phyloP scores from a whole-genome alignment of 2,329 filamentous ascomycete species.

The Phoma sp. region DNA sequence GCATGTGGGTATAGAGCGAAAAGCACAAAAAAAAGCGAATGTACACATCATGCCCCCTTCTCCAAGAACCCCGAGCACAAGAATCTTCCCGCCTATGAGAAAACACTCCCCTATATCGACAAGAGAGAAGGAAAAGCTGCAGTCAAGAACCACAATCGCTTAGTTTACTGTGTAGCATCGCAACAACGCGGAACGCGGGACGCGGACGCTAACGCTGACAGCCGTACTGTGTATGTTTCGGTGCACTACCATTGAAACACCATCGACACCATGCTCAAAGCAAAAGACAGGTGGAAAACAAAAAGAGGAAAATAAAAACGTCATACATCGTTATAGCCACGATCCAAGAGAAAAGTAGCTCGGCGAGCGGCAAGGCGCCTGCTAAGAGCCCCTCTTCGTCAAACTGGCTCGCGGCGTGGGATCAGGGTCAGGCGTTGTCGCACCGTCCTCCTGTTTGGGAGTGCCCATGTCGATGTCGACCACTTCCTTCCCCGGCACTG shows the following conservation, averaged over 20 bases:
- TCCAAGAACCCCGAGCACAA: too few relatives aligned
- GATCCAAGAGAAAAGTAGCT: slow-evolving; percentile 1
- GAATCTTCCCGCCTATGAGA: neutral
- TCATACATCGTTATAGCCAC: slow-evolving; percentile 2
- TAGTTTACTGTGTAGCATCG: too few relatives aligned
- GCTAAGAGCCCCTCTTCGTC: slow-evolving; percentile 2
- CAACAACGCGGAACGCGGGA: too few relatives aligned
- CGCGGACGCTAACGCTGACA: slow-evolving; percentile 6
- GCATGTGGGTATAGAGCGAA: slow-evolving; percentile 14
- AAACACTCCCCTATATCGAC: slow-evolving; percentile 9
- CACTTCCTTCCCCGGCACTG: slow-evolving; percentile 50
- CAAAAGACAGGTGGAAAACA: neutral
- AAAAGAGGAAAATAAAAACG: neutral
- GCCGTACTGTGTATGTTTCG: slow-evolving; percentile 14
- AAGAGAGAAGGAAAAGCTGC: slow-evolving; percentile 1
- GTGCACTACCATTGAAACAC: slow-evolving; percentile 23
- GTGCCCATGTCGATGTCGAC: slow-evolving; percentile 52
- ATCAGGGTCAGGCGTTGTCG: slow-evolving; percentile 48
- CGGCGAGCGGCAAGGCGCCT: neutral
- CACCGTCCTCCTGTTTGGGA: slow-evolving; percentile 42
- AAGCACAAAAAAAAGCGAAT: slow-evolving; percentile 9
- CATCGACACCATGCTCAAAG: slow-evolving; percentile 15
- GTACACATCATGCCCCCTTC: neutral
- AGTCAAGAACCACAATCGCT: neutral
- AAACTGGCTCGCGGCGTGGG: slow-evolving; percentile 49